Evolutionary conservation across 768 basidiomycete genomes (phyloP), one percentile per base, ranked within the genome.

Genomic region (Gloeopeniophorella convolvens): DNA sequence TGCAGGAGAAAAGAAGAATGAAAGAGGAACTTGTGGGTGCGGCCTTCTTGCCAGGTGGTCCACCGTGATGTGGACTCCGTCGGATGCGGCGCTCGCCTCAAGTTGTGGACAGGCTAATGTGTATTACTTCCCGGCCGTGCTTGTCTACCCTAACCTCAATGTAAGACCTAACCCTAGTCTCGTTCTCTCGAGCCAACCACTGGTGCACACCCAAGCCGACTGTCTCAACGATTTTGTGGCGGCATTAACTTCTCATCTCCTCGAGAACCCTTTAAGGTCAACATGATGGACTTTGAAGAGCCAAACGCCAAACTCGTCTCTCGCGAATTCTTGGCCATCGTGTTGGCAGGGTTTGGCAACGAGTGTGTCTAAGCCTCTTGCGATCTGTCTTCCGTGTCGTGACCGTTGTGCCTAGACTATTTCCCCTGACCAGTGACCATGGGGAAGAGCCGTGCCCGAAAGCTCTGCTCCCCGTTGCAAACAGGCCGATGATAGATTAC

Each of bases 341-440:
- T 96, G 23, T 74, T 96, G 11, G 87, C 90, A 24, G 94, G 94
- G 28, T 91, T 91, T 69, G 94, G 94, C n/a, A 83, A 87, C 60
- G 84, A 85, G 93, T 89, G 67, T 66, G 82, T 63, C 30, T 24
- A 3, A 8, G 18, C 24, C 20, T 6, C 40, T n/a, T 16, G 42
- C 3, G 13, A 28, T 26, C n/a, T 33, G 10, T n/a, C 26, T 23
- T 28, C 35, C 50, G 28, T 13, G 33, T n/a, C 16, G 28, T 44
- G 34, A 28, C 41, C 35, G 26, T 51, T 43, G 35, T 16, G 41
- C 49, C 41, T 61, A 92, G 89, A 50, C 74, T 92, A 15, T 65
- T 76, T 36, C 89, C 89, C 1, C 68, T 92, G 40, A 89, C 87
- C 1, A 66, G 60, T 54, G 78, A 87, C 61, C 72, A 89, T 61